Percentiles rank a stretch among this genome's conserved stretches.
phyloP scores from a whole-genome alignment of 371 early-diverging fungal species.

The Smittium culicis region DNA sequence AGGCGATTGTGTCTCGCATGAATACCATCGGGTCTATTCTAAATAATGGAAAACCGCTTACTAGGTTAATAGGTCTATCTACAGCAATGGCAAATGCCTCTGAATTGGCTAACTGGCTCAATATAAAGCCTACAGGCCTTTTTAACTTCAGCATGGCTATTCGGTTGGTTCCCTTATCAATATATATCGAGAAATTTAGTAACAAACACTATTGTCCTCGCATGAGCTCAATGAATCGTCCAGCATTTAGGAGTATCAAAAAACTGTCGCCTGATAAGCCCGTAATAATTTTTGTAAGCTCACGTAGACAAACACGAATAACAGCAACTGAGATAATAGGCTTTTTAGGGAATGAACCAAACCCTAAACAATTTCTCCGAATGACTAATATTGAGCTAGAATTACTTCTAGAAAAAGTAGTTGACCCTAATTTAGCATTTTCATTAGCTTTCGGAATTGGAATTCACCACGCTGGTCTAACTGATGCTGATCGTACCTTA shows the following conservation, averaged over 20 bases:
- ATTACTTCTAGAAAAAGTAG: slow-evolving; percentile 42
- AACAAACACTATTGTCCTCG: slow-evolving; percentile 89
- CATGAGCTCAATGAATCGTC: slow-evolving; percentile 96
- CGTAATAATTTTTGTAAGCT: slow-evolving; percentile 93
- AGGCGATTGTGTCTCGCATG: slow-evolving; percentile 95
- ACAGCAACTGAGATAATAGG: slow-evolving; percentile 90
- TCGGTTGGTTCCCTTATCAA: slow-evolving; percentile 89
- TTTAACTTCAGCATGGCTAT: slow-evolving; percentile 93
- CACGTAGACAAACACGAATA: slow-evolving; percentile 84
- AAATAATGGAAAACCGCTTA: slow-evolving; percentile 41
- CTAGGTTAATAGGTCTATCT: slow-evolving; percentile 93
- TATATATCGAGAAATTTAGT: slow-evolving; percentile 90
- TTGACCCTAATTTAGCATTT: slow-evolving; percentile 62
- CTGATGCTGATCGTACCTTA: slow-evolving; percentile 68
- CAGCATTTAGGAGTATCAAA: slow-evolving; percentile 81
- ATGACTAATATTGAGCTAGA: slow-evolving; percentile 75
- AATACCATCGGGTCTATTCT: slow-evolving; percentile 82
- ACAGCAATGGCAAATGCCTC: slow-evolving; percentile 96
- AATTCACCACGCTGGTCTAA: slow-evolving; percentile 95
- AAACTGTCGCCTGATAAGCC: slow-evolving; percentile 84
- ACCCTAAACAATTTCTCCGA: slow-evolving; percentile 77
- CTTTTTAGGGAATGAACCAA: slow-evolving; percentile 65
- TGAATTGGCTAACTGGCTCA: slow-evolving; percentile 94
- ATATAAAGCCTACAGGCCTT: slow-evolving; percentile 51
- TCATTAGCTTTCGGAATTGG: slow-evolving; percentile 92